Base-by-base conservation (phyloP, 495 filamentous ascomycete genomes). In the Tuber calosporum region DNA sequence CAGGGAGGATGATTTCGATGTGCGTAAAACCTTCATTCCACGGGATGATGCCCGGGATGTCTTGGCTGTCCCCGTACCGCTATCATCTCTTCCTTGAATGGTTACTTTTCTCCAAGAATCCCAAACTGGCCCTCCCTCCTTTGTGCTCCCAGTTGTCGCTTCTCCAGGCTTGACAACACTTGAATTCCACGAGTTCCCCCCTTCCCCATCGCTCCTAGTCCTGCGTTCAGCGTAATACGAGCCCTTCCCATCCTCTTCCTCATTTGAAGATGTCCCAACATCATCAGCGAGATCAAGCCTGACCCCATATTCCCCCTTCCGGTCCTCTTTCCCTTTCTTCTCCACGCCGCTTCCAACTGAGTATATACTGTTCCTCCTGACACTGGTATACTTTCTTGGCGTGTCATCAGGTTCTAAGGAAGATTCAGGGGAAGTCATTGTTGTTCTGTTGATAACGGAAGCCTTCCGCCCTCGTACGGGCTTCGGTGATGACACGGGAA, bases 201-300 rank as follows among this genome's bases (percentile, higher is more conserved):
- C 75, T 42, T 82, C 82, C 43, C 80, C 79, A 66, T 82, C 76
- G 42, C 87, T 85, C 69, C 90, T 88, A 38, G 84, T 83, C 3
- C 86, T 83, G 43, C 87, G 83, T 67, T 82, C 76, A 22, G 87
- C 85, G 72, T 86, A 85, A 79, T 89, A 87, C 73, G 90, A 89
- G 7, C 87, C 87, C 72, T 86, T 88, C 78, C 84, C 73, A 36
- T 83, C 82, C 7, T 83, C 82, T n/a, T 81, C 79, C 69, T 86
- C 88, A 69, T 83, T 84, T 43, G 84, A 80, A 37, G 80, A 77
- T 69, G 75, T 69, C 7, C 83, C 83, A 73, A 79, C 86, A 1
- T 85, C 83, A 66, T 87, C 85, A 5, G 83, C 67, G 62, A 74
- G 73, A 43, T 69, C 75, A 62, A 73, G 66, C 34, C 66, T 71